Evolutionary conservation across 192 early-diverging fungal species (phyloP).

Genomic region (Phlyctochytrium arcticum): DNA sequence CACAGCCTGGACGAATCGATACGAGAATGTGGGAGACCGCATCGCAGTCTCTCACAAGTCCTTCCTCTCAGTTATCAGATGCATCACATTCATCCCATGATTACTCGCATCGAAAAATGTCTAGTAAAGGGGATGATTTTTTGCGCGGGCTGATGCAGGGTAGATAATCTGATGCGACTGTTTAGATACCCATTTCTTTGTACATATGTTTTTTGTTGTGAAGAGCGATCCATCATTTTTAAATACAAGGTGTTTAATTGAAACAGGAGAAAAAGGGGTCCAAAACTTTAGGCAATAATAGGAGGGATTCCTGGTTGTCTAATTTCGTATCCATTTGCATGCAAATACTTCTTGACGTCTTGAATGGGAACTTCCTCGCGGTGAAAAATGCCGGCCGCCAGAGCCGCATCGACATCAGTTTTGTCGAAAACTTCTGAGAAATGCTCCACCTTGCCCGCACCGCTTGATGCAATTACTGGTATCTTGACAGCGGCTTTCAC

Average conservation of each 20-base stretch:
- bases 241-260: too few relatives aligned
- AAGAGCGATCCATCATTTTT: too few relatives aligned
- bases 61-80: too few relatives aligned
- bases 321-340: conserved; percentile 25
- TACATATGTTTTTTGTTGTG: too few relatives aligned
- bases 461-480: conserved; percentile 97
- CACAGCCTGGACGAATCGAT: too few relatives aligned
- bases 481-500: conserved; percentile 80
- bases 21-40: too few relatives aligned
- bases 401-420: conserved; percentile 87
- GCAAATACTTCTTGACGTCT: conserved; percentile 75
- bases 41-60: too few relatives aligned
- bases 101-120: neutral
- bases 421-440: conserved; percentile 84
- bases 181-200: too few relatives aligned
- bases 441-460: conserved; percentile 83
- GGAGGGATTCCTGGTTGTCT: neutral
- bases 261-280: too few relatives aligned
- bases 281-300: too few relatives aligned
- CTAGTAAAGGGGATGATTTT: conserved; percentile 13
- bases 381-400: conserved; percentile 99
- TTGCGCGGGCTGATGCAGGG: conserved; percentile 11
- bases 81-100: neutral
- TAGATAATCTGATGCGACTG: too few relatives aligned
- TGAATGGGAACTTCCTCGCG: conserved; percentile 87